Evolutionary conservation across 1,139 yeast species (phyloP).

Genomic region (Taphrina confusa): DNA sequence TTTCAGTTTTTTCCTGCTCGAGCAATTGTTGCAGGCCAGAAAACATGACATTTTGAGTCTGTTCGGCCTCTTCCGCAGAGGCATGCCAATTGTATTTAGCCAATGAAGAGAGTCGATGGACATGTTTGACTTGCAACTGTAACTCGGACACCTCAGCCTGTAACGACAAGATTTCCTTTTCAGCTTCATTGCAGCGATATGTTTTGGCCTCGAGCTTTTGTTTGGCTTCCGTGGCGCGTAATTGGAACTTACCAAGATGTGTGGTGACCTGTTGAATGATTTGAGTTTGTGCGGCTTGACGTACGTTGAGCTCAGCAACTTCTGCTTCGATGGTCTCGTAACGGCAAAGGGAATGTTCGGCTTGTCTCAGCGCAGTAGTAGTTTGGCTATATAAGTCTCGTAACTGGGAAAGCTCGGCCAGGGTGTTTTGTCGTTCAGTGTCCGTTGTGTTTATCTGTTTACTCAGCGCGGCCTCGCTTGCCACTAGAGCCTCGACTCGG

Average conservation of each 20-base stretch:
- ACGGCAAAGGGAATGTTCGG: neutral
- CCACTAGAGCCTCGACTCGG: neutral
- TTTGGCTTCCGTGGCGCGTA: constrained; percentile 21
- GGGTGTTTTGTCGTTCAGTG: neutral
- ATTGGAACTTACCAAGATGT: constrained; percentile 3
- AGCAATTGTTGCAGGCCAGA: constrained; percentile 15
- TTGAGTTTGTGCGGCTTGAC: constrained; percentile 4
- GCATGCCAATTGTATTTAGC: constrained; percentile 13
- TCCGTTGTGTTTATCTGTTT: neutral
- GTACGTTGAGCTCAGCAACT: constrained; percentile 1
- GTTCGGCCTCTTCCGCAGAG: constrained; percentile 12
- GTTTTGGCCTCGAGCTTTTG: neutral
- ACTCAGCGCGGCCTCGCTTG: neutral
- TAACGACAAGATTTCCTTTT: constrained; percentile 5
- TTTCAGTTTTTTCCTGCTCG: neutral
- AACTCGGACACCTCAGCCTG: constrained; percentile 3
- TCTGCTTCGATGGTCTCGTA: constrained; percentile 13
- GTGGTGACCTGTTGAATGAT: constrained; percentile 5
- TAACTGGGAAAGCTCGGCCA: neutral
- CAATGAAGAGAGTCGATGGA: constrained; percentile 23
- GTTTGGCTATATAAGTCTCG: neutral
- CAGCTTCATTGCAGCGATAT: constrained; percentile 7
- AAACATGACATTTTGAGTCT: constrained; percentile 10
- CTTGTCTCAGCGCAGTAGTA: neutral
- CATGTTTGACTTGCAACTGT: constrained; percentile 15